Evolutionary conservation across 1,284 basidiomycete species (phyloP).

Genomic region (Sutorius eximius): DNA sequence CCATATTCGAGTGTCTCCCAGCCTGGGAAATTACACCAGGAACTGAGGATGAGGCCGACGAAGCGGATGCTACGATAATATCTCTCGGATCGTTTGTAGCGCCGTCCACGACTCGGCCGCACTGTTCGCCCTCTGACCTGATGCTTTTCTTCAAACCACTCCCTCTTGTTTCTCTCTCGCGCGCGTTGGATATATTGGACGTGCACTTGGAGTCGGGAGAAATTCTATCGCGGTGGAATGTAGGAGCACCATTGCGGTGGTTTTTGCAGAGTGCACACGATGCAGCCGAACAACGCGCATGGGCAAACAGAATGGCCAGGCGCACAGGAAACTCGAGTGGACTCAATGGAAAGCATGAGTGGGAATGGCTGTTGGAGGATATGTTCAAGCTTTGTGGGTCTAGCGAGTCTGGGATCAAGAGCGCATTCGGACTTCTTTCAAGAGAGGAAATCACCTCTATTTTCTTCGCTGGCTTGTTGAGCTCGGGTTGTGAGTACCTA

Average conservation of each 20-base stretch:
- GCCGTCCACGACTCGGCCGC: conserved; percentile 64
- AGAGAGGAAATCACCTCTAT: conserved; percentile 72
- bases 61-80: conserved; percentile 74
- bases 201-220: conserved; percentile 93
- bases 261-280: conserved; percentile 77
- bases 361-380: conserved; percentile 84
- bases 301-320: conserved; percentile 85
- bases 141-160: conserved; percentile 82
- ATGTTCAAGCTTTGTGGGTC: conserved; percentile 80
- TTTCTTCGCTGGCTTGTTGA: conserved; percentile 82
- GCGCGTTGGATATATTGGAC: conserved; percentile 85
- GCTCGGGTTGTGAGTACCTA: conserved; percentile 80
- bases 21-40: conserved; percentile 73
- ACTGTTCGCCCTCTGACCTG: conserved; percentile 67
- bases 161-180: conserved; percentile 69
- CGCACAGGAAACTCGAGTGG: conserved; percentile 61
- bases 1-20: conserved; percentile 91
- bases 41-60: conserved; percentile 65
- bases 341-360: conserved; percentile 67
- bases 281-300: conserved; percentile 70
- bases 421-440: conserved; percentile 78
- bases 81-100: conserved; percentile 79
- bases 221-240: conserved; percentile 83
- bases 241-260: conserved; percentile 78
- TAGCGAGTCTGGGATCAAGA: conserved; percentile 59